Conservation (phyloP, 2,329 filamentous ascomycete species). For the Teratosphaeriaceae sp. region DNA sequence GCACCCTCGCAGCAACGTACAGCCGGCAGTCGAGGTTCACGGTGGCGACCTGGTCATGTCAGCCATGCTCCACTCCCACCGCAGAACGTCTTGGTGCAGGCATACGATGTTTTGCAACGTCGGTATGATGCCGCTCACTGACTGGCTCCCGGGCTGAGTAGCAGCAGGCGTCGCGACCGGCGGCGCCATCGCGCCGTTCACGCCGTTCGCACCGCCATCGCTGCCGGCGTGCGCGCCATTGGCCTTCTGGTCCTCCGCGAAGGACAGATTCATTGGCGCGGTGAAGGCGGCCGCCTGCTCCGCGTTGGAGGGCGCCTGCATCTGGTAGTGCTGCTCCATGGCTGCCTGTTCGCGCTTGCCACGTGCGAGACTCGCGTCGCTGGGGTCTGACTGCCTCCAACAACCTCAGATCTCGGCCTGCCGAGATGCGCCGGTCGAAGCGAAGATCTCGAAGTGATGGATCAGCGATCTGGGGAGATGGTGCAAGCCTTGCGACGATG, state of each 20-base stretch:
- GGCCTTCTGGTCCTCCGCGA: conserved; percentile 2
- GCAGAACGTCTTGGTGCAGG: background rate
- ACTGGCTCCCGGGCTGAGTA: background rate
- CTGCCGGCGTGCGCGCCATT: background rate
- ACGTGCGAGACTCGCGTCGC: no score
- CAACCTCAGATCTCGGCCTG: background rate
- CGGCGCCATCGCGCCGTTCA: background rate
- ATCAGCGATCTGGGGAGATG: background rate
- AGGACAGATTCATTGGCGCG: background rate
- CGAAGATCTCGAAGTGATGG: background rate
- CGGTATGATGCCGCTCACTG: background rate
- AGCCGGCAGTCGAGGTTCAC: conserved; percentile 47
- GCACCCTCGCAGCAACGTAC: background rate
- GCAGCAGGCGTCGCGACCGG: conserved; percentile 3
- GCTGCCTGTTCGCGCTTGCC: background rate
- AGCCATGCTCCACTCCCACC: background rate
- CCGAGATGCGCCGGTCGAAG: background rate
- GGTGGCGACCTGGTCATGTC: background rate
- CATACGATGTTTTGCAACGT: conserved; percentile 1
- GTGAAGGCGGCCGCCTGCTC: conserved; percentile 3
- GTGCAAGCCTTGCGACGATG: background rate
- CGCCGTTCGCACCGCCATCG: background rate
- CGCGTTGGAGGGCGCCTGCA: background rate
- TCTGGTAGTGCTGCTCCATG: conserved; percentile 2
- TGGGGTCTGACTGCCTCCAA: background rate